These are phyloP conservation scores for Cladosporium sp. DNA, from an alignment of 2,329 filamentous ascomycete species.

Conservation along the genomic window DNA sequence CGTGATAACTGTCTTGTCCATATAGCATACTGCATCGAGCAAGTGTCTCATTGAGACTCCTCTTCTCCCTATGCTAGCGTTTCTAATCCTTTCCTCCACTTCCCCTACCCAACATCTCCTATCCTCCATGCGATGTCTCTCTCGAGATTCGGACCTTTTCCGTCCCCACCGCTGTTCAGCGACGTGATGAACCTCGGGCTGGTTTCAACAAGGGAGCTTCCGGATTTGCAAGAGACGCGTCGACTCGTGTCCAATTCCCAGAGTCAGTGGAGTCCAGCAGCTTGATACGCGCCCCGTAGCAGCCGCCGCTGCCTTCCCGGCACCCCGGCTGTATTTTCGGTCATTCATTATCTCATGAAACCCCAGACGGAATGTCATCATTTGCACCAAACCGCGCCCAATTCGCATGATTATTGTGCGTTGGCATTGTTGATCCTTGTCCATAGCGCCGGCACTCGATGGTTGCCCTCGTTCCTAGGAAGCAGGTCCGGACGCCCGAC, in stretches of 20 bases:
- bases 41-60: not conserved
- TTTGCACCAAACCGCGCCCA: not conserved
- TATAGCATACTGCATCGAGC: not conserved
- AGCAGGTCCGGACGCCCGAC: not conserved
- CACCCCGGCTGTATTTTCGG: slow-evolving; percentile 1
- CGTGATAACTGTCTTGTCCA: not conserved
- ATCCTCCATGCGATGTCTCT: not conserved
- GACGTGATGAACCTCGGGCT: not conserved
- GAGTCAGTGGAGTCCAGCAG: not conserved
- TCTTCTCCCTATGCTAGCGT: not conserved
- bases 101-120: not conserved
- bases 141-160: slow-evolving; percentile 8
- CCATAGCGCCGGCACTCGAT: not conserved
- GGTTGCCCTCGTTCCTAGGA: not conserved
- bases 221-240: slow-evolving; percentile 1
- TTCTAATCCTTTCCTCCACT: not conserved
- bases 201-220: not conserved
- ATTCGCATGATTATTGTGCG: not conserved
- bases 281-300: not conserved
- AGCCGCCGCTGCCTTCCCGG: slow-evolving; percentile 2
- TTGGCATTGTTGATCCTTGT: not conserved
- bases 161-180: not conserved
- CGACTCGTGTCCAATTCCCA: not conserved
- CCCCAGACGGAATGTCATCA: slow-evolving; percentile 10
- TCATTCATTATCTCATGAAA: slow-evolving; percentile 2